These are phyloP conservation scores for Aaosphaeria arxii DNA, from an alignment of 2,329 filamentous ascomycete genomes.

Conservation along the genomic window DNA sequence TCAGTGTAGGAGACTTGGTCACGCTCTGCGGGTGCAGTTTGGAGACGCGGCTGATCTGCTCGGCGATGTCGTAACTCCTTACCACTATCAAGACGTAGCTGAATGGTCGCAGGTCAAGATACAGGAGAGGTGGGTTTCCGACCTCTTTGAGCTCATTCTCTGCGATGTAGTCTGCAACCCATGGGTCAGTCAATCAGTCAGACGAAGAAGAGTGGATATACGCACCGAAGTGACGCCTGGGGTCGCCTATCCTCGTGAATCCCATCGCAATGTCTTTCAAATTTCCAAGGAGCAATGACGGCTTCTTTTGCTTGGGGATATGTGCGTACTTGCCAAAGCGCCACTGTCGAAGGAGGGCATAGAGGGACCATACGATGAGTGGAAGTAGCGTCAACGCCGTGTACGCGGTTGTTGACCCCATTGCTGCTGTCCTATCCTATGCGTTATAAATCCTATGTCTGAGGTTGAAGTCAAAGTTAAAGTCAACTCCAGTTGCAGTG, in stretches of 20 bases:
- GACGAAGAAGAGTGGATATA: neutral
- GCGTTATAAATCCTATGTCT: no score
- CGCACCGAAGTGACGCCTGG: conserved; percentile 24
- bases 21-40: conserved; percentile 29
- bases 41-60: conserved; percentile 28
- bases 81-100: conserved; percentile 22
- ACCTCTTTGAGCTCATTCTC: conserved; percentile 22
- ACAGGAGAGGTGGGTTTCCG: conserved; percentile 23
- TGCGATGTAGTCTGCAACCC: conserved; percentile 29
- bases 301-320: conserved; percentile 17
- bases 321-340: conserved; percentile 23
- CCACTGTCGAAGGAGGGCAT: conserved; percentile 19
- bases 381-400: conserved; percentile 17
- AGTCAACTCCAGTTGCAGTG: no score
- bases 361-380: conserved; percentile 15
- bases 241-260: conserved; percentile 22
- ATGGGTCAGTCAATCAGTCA: neutral
- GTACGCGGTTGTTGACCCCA: conserved; percentile 11
- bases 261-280: conserved; percentile 22
- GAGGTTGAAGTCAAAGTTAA: no score
- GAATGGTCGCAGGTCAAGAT: conserved; percentile 31
- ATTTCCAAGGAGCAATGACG: conserved; percentile 25
- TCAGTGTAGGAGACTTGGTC: conserved; percentile 33
- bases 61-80: conserved; percentile 30
- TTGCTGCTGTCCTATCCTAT: conserved; percentile 6